Base-by-base conservation (phyloP, 352 stramenopile genomes). In the Phytophthora cactorum region DNA sequence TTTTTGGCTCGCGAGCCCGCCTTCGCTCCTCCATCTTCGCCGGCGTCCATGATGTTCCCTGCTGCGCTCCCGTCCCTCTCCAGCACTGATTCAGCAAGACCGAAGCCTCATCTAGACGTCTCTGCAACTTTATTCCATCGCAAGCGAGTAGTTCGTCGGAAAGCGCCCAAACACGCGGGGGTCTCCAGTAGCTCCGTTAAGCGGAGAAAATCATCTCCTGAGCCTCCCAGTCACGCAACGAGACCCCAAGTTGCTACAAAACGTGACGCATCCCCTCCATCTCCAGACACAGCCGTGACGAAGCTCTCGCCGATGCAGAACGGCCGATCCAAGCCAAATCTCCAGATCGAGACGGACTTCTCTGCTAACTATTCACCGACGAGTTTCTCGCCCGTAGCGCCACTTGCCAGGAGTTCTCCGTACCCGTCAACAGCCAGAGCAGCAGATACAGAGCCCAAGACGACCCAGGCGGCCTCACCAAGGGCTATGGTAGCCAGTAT, bases 321-420 rank as follows among this genome's bases (percentile, higher is more conserved):
- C 38, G 38, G 44, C 12, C 63, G 39, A 31, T 6, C 27, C 25
- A 65, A 68, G 55, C 61, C 66, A 46, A 66, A 72, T 61, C 68
- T 79, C n/a, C 44, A 62, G 22, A 59, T 79, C n/a, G 63, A 77
- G 61, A 79, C 74, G 39, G 71, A 79, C 32, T 77, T 77, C 31
- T 73, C 62, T 52, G 34, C 49, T 50, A 4, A 68, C 59, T 27
- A 36, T 8, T 9, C 45, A 4, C 60, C 68, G 10, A 68, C 59
- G 1, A 65, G 15, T 31, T 68, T 68, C 2, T 81, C 74, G 9
- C 74, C 70, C 14, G 53, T 78, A 5, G 60, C 66, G 9, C 58
- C 31, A 8, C 39, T 75, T 11, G 66, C 66, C 22, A 66, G 70
- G 17, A 78, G 70, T 32, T 72, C 61, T 0, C 66, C 70, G 5